These are phyloP conservation scores for Litchi chinensis DNA, from an alignment of 345 rosid genomes.

Conservation along the genomic window DNA sequence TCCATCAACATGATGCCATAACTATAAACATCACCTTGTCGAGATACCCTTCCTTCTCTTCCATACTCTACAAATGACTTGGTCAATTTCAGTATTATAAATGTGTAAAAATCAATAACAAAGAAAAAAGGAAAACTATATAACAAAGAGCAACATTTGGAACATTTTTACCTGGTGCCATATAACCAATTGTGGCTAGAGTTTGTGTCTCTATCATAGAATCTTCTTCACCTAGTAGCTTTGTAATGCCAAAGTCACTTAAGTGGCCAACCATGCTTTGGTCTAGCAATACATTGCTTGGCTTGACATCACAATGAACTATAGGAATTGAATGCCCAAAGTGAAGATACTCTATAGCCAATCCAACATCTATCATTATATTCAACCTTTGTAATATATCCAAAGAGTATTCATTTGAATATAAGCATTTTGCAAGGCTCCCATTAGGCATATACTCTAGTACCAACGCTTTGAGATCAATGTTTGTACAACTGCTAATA, in stretches of 20 bases:
- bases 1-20: constrained; percentile 20
- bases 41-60: background rate
- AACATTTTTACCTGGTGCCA: constrained; percentile 22
- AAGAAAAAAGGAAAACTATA: too few species aligned
- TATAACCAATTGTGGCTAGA: constrained; percentile 12
- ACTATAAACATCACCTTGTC: constrained; percentile 18
- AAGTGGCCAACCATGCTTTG: constrained; percentile 10
- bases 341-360: constrained; percentile 14
- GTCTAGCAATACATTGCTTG: constrained; percentile 14
- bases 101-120: background rate
- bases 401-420: background rate
- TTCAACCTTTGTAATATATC: constrained; percentile 9
- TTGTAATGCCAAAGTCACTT: constrained; percentile 19
- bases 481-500: constrained; percentile 20
- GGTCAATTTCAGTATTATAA: background rate
- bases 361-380: constrained; percentile 21
- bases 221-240: background rate
- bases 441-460: constrained; percentile 24
- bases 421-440: constrained; percentile 21
- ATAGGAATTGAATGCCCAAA: background rate
- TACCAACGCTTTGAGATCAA: constrained; percentile 17
- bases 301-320: constrained; percentile 19
- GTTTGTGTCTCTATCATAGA: constrained; percentile 2
- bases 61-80: constrained; percentile 14
- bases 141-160: background rate